phyloP scores from a whole-genome alignment of 2,329 filamentous ascomycete species.

The Ciborinia camelliae region DNA sequence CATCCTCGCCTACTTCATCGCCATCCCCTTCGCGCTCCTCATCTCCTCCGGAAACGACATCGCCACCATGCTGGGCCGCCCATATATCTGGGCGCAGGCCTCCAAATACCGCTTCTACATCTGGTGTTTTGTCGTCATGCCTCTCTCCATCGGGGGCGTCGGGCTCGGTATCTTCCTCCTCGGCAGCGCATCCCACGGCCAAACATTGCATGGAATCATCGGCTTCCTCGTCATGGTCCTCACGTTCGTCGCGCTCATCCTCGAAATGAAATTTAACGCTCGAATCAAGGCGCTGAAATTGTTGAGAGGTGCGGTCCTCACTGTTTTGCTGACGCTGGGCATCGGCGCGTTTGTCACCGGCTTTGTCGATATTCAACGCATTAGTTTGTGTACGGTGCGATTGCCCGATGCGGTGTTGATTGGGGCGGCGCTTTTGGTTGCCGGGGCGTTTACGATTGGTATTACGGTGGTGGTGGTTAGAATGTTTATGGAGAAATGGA shows the following conservation, averaged over 20 bases:
- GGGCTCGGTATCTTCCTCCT: neutral
- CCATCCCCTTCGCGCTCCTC: constrained; percentile 4
- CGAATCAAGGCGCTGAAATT: neutral
- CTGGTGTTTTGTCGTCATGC: neutral
- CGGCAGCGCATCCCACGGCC: neutral
- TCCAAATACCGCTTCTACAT: constrained; percentile 7
- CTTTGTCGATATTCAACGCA: constrained; percentile 1
- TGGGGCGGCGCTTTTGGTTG: neutral
- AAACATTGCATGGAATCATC: neutral
- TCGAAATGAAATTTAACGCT: neutral
- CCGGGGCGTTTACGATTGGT: neutral
- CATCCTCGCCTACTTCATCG: constrained; percentile 8
- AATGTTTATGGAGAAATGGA: neutral
- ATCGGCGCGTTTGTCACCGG: constrained; percentile 1
- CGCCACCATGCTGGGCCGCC: constrained; percentile 1
- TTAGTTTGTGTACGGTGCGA: constrained; percentile 13
- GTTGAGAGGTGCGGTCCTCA: neutral
- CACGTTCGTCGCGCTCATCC: neutral
- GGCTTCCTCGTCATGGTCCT: neutral
- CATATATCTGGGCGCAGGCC: constrained; percentile 9
- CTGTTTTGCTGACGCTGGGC: accelerated
- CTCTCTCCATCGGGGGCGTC: neutral
- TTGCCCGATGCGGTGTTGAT: constrained; percentile 14
- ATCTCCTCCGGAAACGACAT: constrained; percentile 15
- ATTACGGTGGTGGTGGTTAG: neutral